A percentile compares a stretch with the other conserved stretches of the same genome.
Conservation (phyloP, 1,139 yeast genomes). For the Scheffersomyces segobiensis region DNA sequence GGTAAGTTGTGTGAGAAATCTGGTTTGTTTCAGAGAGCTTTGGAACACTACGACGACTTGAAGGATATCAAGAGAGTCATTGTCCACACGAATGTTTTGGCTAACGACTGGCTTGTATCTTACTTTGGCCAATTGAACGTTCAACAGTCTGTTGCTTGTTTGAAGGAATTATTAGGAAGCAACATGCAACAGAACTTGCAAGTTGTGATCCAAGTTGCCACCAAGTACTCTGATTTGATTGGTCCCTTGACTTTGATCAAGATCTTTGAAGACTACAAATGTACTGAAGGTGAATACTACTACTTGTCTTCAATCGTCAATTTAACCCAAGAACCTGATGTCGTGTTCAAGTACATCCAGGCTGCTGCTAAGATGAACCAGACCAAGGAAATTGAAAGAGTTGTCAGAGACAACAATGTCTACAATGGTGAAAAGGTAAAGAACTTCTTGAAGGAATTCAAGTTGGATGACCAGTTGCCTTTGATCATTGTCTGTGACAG, state of each 20-base stretch:
- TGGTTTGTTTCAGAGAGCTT: conserved; percentile 90
- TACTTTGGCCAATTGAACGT: conserved; percentile 94
- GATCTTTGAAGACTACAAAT: conserved; percentile 89
- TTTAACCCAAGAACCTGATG: conserved; percentile 90
- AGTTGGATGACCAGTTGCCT: conserved; percentile 93
- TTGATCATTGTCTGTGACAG: conserved; percentile 96
- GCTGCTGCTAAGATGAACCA: conserved; percentile 91
- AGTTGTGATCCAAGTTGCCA: conserved; percentile 93
- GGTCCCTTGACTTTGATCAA: conserved; percentile 85
- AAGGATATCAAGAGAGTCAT: conserved; percentile 95
- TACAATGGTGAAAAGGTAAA: conserved; percentile 97
- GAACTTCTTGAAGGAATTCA: conserved; percentile 92
- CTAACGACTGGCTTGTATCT: conserved; percentile 89
- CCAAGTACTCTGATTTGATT: conserved; percentile 90
- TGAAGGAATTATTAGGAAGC: conserved; percentile 79
- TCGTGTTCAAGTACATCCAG: conserved; percentile 93
- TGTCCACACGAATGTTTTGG: conserved; percentile 82
- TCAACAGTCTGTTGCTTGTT: conserved; percentile 87
- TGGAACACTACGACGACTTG: conserved; percentile 92
- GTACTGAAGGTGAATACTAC: conserved; percentile 91
- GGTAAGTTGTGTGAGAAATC: conserved; percentile 94
- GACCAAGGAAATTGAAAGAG: conserved; percentile 90
- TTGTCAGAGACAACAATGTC: conserved; percentile 90
- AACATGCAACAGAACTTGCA: conserved; percentile 88
- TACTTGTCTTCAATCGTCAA: conserved; percentile 92